phyloP scores from a whole-genome alignment of 2,329 filamentous ascomycete species.

The Colletotrichum scovillei region DNA sequence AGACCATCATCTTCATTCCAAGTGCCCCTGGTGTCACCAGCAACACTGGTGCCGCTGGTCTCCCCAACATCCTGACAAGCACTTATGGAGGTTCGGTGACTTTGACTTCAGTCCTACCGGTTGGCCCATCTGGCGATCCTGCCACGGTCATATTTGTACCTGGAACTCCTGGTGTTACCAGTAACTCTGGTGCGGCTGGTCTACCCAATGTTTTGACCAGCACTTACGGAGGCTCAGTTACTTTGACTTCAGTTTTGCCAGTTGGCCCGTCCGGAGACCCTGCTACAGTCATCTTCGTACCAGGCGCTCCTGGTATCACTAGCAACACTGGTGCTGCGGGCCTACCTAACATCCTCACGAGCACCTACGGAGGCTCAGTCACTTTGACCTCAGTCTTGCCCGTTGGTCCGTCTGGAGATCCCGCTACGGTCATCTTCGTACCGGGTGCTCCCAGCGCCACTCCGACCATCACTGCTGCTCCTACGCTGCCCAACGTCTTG shows the following conservation, averaged over 20 bases:
- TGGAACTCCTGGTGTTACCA: not conserved
- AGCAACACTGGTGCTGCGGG: not conserved
- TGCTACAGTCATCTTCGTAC: too few species aligned
- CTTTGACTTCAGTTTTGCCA: not conserved
- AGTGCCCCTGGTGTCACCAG: not conserved
- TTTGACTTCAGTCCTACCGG: not conserved
- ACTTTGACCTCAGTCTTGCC: not conserved
- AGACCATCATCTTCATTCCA: slow-evolving; percentile 7
- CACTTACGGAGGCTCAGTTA: not conserved
- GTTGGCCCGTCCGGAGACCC: not conserved
- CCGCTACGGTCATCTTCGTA: too few species aligned
- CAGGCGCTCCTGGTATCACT: too few species aligned
- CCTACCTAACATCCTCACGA: not conserved
- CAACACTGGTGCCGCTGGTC: not conserved
- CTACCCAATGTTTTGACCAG: not conserved
- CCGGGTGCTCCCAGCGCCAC: not conserved
- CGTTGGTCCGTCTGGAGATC: not conserved
- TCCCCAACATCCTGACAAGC: not conserved
- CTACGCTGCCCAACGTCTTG: not conserved
- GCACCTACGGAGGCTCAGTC: slow-evolving; percentile 1
- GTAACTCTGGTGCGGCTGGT: not conserved
- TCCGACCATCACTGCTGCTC: not conserved
- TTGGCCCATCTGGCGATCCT: not conserved
- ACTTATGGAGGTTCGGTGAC: slow-evolving; percentile 2
- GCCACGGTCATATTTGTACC: not conserved